Percentiles rank a stretch among this genome's conserved stretches.
These are phyloP conservation scores for Scedosporium boydii DNA, from an alignment of 2,329 filamentous ascomycete genomes.

Conservation along the genomic window DNA sequence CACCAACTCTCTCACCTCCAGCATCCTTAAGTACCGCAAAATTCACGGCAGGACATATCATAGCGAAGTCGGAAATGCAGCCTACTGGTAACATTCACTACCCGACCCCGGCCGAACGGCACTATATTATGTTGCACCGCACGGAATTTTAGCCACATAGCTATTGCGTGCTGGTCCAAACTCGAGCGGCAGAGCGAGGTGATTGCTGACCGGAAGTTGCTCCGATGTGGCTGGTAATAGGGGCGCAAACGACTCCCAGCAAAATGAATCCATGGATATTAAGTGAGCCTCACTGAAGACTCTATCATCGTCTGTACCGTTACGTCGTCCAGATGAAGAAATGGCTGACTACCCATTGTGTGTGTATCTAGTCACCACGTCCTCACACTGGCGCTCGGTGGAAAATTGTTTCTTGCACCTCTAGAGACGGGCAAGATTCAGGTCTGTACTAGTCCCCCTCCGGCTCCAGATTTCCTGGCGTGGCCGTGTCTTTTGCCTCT, in stretches of 20 bases:
- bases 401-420: slow-evolving; percentile 16
- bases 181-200: no score
- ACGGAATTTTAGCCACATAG: no score
- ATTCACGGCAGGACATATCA: slow-evolving; percentile 18
- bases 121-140: no score
- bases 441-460: slow-evolving; percentile 5
- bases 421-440: slow-evolving; percentile 12
- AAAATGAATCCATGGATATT: slow-evolving; percentile 12
- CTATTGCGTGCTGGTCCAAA: no score
- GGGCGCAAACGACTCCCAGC: slow-evolving; percentile 10
- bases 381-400: slow-evolving; percentile 13
- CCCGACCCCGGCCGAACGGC: no score
- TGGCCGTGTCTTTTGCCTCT: background rate
- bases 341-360: background rate
- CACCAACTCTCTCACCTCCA: slow-evolving; percentile 21
- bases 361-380: slow-evolving; percentile 12
- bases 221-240: background rate
- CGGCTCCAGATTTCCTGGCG: background rate
- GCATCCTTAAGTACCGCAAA: slow-evolving; percentile 19
- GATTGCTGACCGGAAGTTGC: background rate
- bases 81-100: slow-evolving; percentile 13
- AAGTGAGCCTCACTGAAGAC: slow-evolving; percentile 10
- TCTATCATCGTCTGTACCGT: background rate
- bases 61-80: slow-evolving; percentile 12
- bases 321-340: no score